Evolutionary conservation across 257 asterid genomes (phyloP), one percentile per base, ranked within the genome.

Genomic region (Nicotiana noctiflora): DNA sequence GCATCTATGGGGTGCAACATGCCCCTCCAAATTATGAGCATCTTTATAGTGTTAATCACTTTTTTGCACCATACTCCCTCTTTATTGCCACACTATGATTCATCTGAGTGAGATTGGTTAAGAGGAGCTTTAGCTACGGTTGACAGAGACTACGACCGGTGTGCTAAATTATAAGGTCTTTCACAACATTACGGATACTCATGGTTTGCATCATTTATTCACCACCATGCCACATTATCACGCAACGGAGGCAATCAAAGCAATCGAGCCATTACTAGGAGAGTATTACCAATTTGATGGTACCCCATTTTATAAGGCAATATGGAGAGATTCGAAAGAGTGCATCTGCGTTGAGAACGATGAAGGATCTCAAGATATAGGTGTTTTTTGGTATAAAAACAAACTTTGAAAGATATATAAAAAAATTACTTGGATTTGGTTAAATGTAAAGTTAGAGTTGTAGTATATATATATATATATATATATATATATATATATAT

Each of bases 191-290:
- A 25, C 27, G 1, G 1, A 25, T 25, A 25, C 27, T 25, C 27
- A 25, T 25, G 1, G 1, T 25, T 1, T 25, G 27, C 27, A 25
- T 25, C 1, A 25, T 25, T 1, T 25, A 25, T 25, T 25, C 27
- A 0, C 27, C 1, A 25, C 1, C 27, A 25, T 25, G 27, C 27
- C 27, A 25, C 27, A 25, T 25, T 0, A 25, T 25, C 1, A 25
- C 27, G 84, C 84, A 9, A 32, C n/a, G 27, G 84, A 81, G 64
- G 84, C 84, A 23, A 81, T 81, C 3, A 81, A 60, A 10, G 81
- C 81, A 1, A 74, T 81, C 31, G 74, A 81, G 34, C 81, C 84
- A 17, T 57, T 81, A 19, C 29, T 81, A 4, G 80, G 75, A 13
- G 37, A 74, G 2, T 74, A 81, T 56, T 81, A 74, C 4, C 27